Evolutionary conservation across 2,329 filamentous ascomycete species (phyloP), one percentile per base, ranked within the genome.

Genomic region (Monosporascus sp.): DNA sequence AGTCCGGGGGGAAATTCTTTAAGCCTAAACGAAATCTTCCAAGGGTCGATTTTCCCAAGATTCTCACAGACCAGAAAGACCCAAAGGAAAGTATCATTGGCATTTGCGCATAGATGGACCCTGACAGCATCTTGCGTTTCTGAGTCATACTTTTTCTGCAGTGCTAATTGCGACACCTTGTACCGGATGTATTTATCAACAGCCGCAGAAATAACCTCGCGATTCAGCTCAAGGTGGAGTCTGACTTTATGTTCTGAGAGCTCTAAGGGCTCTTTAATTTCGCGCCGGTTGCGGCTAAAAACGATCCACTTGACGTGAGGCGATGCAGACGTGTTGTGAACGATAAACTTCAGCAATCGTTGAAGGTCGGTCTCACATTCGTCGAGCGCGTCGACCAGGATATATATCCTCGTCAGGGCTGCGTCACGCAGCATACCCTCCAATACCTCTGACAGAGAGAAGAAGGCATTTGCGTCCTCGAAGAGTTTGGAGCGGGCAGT

Each of bases 251-350:
- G 36, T 5, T 7, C 34, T 41, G 38, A 6, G 6, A n/a, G 8
- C 8, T 14, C 19, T 5, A 78, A 56, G 1, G 49, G 37, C 26
- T 67, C 54, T 49, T 75, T 63, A 43, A 79, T 76, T 0, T 61
- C 57, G 0, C 53, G 59, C 62, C 56, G 64, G 26, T 77, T 76
- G 3, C 76, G 76, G 50, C 76, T 79, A 0, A 74, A 73, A 0
- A 75, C 54, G 17, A 79, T 53, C 70, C 73, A 77, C 56, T 75
- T 79, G 2, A 70, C 60, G 19, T 4, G 3, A 31, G 19, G 19
- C 16, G 38, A 40, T 17, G 54, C 24, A 6, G 45, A 37, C 7
- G 20, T 2, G 0, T 20, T 7, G 17, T 31, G 9, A 31, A 27
- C 14, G 16, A 53, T 49, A 40, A 52, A 61, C 1, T 36, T 26